These are phyloP conservation scores for Lagenidium sp. DNA, from an alignment of 352 stramenopile species.

Conservation along the genomic window DNA sequence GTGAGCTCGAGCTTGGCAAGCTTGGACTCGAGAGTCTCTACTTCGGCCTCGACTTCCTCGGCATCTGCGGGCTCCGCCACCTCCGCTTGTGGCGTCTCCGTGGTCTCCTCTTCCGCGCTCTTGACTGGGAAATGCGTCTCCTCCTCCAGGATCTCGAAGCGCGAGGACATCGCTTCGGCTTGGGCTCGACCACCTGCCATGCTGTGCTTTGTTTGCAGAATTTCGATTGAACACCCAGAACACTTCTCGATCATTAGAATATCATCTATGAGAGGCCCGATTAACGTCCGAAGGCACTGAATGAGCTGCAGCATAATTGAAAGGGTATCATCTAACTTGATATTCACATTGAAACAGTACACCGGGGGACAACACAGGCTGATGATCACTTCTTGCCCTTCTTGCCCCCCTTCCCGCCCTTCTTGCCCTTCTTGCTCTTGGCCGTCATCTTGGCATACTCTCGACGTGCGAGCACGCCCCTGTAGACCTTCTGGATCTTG, in stretches of 20 bases:
- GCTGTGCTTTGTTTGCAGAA: too few species aligned
- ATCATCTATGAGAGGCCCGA: too few species aligned
- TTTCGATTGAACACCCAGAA: too few species aligned
- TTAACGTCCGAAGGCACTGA: too few species aligned
- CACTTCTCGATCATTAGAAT: too few species aligned
- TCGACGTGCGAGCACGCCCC: conserved; percentile 45
- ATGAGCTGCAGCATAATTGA: too few species aligned
- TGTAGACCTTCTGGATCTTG: conserved; percentile 77
- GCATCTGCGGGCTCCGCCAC: conserved; percentile 5
- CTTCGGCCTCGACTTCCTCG: conserved; percentile 17
- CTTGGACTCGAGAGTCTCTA: conserved; percentile 58
- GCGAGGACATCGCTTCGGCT: conserved; percentile 21
- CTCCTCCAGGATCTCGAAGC: conserved; percentile 83
- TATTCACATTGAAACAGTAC: neutral
- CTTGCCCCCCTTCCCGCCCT: conserved; percentile 36
- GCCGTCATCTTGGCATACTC: conserved; percentile 66
- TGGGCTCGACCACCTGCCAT: too few species aligned
- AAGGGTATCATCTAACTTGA: too few species aligned
- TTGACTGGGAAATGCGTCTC: conserved; percentile 65
- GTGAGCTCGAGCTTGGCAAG: conserved; percentile 46
- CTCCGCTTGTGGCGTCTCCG: neutral
- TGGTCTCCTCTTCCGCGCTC: conserved; percentile 1
- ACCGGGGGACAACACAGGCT: neutral
- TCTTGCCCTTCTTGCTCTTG: conserved; percentile 82
- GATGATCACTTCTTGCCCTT: conserved; percentile 30